A percentile compares a stretch with the other conserved stretches of the same genome.
phyloP scores from a whole-genome alignment of 106 monocot genomes.

The Allium sativum region DNA sequence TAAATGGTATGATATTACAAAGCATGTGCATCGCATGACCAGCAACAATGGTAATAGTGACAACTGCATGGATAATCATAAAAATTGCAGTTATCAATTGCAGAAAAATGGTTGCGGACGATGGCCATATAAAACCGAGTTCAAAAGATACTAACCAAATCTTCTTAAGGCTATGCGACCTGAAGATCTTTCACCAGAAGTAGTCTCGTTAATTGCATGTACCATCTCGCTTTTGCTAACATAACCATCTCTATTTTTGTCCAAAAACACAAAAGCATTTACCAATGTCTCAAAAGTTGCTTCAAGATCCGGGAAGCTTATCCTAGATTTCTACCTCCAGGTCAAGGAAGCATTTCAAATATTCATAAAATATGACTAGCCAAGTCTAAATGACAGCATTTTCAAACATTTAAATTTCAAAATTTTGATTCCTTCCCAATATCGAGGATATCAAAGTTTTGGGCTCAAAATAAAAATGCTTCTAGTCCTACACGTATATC shows the following conservation, averaged over 20 bases:
- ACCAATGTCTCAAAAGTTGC: conserved; percentile 61
- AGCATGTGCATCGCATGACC: neutral
- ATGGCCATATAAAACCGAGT: no score
- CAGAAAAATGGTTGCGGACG: neutral
- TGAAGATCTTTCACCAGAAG: conserved; percentile 49
- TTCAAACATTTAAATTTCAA: neutral
- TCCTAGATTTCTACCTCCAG: conserved; percentile 36
- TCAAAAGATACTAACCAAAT: conserved; percentile 40
- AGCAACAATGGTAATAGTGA: neutral
- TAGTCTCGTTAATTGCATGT: conserved; percentile 50
- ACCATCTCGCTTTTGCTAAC: conserved; percentile 76
- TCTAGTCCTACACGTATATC: neutral
- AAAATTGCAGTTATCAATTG: neutral
- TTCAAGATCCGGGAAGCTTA: conserved; percentile 40
- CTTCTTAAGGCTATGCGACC: conserved; percentile 66
- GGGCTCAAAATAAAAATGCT: neutral
- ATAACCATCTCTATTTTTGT: conserved; percentile 93
- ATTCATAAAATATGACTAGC: neutral
- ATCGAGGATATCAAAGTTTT: no score
- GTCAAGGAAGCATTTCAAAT: conserved; percentile 16
- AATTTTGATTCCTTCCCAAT: no score
- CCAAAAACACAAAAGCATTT: conserved; percentile 85
- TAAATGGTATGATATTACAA: neutral
- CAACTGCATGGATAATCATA: neutral
- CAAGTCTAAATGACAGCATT: neutral